Evolutionary conservation across 257 asterid genomes (phyloP).

Genomic region (Anisodus acutangulus): DNA sequence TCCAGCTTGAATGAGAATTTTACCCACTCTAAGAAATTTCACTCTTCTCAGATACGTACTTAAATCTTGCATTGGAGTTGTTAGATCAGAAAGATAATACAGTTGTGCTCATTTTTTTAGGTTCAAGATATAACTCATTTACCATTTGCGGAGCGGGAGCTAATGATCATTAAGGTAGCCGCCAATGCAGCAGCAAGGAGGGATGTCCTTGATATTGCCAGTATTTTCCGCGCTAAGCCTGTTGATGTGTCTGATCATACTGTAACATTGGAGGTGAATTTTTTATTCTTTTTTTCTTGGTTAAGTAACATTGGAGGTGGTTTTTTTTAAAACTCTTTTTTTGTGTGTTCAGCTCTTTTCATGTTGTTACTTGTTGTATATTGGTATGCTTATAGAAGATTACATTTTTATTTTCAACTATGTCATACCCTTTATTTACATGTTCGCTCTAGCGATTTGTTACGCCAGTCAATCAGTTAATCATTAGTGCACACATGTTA

Average conservation of each 20-base stretch:
- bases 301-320: conserved; percentile 61
- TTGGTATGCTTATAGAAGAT: not conserved
- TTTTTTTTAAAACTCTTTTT: not conserved
- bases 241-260: conserved; percentile 96
- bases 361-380: conserved; percentile 7
- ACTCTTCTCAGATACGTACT: not conserved
- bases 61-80: conserved; percentile 8
- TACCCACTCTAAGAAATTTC: not conserved
- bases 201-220: conserved; percentile 88
- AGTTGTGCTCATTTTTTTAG: conserved; percentile 42
- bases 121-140: conserved; percentile 74
- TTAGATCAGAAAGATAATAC: conserved; percentile 28
- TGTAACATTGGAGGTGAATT: conserved; percentile 70
- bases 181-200: conserved; percentile 80
- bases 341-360: conserved; percentile 10
- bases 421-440: not conserved
- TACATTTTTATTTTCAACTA: not conserved
- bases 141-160: conserved; percentile 93
- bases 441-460: not conserved
- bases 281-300: conserved; percentile 13
- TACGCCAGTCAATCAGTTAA: not conserved
- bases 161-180: conserved; percentile 87
- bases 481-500: conserved; percentile 1
- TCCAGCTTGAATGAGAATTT: not conserved
- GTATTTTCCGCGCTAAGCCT: conserved; percentile 86